Base-by-base conservation (phyloP, 164 flowering plant genomes). In the Stephania cephalantha region DNA sequence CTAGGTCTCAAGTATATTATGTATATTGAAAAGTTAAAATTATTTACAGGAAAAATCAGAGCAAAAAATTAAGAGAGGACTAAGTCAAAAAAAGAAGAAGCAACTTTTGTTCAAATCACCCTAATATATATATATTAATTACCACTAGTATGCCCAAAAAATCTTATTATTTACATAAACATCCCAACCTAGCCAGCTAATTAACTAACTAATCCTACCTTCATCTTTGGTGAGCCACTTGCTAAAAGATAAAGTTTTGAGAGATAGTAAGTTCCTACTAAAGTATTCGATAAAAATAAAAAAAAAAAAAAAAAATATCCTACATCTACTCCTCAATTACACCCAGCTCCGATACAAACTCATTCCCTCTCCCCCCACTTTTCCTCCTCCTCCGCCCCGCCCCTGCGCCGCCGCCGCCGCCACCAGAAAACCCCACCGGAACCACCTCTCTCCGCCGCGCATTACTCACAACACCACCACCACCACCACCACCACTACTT, bases 321-420 rank as follows among this genome's bases (percentile, higher is more conserved):
- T 35, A 70, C 20, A 1, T 11, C 77, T 78, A 82, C 68, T 85
- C 87, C 11, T 69, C 65, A 78, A 85, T 82, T 5, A 81, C 82
- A 75, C 55, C 67, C 75, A 85, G 75, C 68, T 73, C 68, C 15
- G 80, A 63, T 42, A 46, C 20, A 65, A 76, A 83, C 4, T 67
- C 65, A n/a, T 82, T 64, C 13, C 86, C 75, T 69, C 17, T 55
- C 8, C 72, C 72, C 81, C 69, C 71, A 64, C 68, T 17, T 20
- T 44, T 44, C 1, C 11, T 17, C 20, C 61, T 69, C 72, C 74
- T 74, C 64, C 73, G 66, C 81, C 18, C 75, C 70, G 22, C 69
- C 77, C 30, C 68, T n/a, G 61, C 44, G 35, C 42, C 42, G 0
- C 79, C 75, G 5, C 73, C 78, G n/a, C 73, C 68, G 50, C 1